Percentiles rank a stretch among this genome's conserved stretches.
Conservation (phyloP, 352 stramenopile genomes). For the Peronospora destructor region DNA sequence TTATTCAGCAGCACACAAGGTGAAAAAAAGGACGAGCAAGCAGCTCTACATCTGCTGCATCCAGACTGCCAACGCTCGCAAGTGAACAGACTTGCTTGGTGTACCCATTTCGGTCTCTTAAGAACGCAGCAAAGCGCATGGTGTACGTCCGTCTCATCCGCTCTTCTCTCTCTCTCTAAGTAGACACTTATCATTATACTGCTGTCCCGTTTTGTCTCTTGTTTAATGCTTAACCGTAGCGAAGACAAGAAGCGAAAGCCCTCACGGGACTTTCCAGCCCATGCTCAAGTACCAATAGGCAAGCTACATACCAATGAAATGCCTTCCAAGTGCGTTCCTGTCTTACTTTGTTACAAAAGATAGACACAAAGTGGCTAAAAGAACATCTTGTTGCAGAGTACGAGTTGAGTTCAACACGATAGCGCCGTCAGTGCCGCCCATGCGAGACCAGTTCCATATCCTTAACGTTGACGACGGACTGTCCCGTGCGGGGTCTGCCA, state of each 20-base stretch:
- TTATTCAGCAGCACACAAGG: constrained; percentile 19
- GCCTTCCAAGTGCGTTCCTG: constrained; percentile 25
- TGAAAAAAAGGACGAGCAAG: constrained; percentile 25
- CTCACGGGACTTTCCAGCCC: constrained; percentile 66
- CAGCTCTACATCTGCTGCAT: constrained; percentile 1
- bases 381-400: constrained; percentile 21
- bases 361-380: not conserved
- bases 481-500: constrained; percentile 43
- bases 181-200: not conserved
- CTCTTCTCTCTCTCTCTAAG: constrained; percentile 4
- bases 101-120: constrained; percentile 12
- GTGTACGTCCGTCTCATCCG: constrained; percentile 15
- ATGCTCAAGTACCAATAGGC: constrained; percentile 56
- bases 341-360: not conserved
- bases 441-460: constrained; percentile 76
- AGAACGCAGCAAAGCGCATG: constrained; percentile 17
- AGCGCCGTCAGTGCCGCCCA: constrained; percentile 47
- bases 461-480: constrained; percentile 36
- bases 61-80: not conserved
- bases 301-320: constrained; percentile 43
- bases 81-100: not conserved
- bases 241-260: constrained; percentile 84
- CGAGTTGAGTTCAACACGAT: constrained; percentile 47
- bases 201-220: constrained; percentile 10
- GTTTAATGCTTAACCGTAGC: constrained; percentile 21